Conservation (phyloP, 495 filamentous ascomycete species). For the Talaromyces nanjingensis region DNA sequence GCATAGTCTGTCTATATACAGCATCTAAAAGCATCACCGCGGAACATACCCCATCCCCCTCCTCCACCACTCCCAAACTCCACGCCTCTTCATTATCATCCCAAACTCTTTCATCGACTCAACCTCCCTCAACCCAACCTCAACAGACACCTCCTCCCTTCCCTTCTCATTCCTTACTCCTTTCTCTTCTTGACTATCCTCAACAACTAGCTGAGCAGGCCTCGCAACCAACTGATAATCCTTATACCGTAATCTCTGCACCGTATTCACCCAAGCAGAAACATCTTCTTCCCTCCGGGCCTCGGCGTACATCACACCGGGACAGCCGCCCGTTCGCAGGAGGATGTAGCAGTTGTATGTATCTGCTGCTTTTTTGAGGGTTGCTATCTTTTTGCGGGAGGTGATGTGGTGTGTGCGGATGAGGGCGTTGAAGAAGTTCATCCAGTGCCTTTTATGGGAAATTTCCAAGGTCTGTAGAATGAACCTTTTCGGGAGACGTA, state of each 20-base stretch:
- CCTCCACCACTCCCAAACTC: constrained; percentile 43
- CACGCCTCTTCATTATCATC: constrained; percentile 30
- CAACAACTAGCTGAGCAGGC: constrained; percentile 20
- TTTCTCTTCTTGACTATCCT: constrained; percentile 7
- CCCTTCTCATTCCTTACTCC: no score
- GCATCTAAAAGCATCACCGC: background rate
- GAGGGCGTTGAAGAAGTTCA: constrained; percentile 40
- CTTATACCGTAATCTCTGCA: constrained; percentile 44
- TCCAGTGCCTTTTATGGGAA: background rate
- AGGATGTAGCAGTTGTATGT: constrained; percentile 51
- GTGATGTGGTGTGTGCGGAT: constrained; percentile 80
- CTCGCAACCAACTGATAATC: constrained; percentile 41
- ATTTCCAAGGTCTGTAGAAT: no score
- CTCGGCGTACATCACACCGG: constrained; percentile 75
- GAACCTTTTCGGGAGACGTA: no score
- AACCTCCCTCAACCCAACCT: constrained; percentile 25
- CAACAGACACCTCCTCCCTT: background rate
- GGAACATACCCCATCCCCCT: constrained; percentile 40
- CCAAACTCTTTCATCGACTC: constrained; percentile 44
- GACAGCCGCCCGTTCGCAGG: constrained; percentile 57
- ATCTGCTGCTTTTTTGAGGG: constrained; percentile 56
- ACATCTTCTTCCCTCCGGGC: constrained; percentile 43
- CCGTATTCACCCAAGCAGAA: constrained; percentile 48
- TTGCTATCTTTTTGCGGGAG: constrained; percentile 67
- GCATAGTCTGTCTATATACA: background rate